Evolutionary conservation across 805 yeast genomes (phyloP).

Genomic region (Ogataea naganishii): DNA sequence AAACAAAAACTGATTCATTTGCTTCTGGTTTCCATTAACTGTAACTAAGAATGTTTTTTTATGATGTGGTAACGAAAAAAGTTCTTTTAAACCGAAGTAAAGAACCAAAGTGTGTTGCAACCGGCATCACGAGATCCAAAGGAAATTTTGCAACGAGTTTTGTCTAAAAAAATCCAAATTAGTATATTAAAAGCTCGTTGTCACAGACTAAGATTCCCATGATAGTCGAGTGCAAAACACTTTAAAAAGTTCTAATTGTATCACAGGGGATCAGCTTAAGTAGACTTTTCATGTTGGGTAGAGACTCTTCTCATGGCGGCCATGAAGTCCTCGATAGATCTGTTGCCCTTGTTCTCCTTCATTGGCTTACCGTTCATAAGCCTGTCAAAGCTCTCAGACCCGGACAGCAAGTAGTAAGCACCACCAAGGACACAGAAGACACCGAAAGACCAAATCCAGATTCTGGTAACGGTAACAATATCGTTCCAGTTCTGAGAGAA

Average conservation of each 20-base stretch:
- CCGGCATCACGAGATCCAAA: slow-evolving; percentile 1
- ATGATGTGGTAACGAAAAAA: too few relatives aligned
- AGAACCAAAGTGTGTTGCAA: not conserved
- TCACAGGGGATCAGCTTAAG: slow-evolving; percentile 28
- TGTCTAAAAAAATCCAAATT: not conserved
- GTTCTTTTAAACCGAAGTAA: too few relatives aligned
- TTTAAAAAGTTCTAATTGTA: not conserved
- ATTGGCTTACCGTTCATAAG: slow-evolving; percentile 73
- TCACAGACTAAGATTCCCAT: not conserved
- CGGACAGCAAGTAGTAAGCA: slow-evolving; percentile 89
- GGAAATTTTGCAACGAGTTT: not conserved
- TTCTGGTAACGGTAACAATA: slow-evolving; percentile 88
- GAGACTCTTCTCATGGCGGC: slow-evolving; percentile 85
- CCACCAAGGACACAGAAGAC: slow-evolving; percentile 95
- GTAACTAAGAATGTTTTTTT: too few relatives aligned
- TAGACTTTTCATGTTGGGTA: slow-evolving; percentile 79
- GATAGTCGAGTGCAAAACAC: not conserved
- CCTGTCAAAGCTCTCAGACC: slow-evolving; percentile 71
- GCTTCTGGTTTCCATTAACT: too few relatives aligned
- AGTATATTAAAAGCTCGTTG: not conserved
- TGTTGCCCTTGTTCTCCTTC: slow-evolving; percentile 47
- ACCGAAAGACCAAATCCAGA: slow-evolving; percentile 95
- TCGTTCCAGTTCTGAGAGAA: slow-evolving; percentile 98
- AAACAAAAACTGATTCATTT: too few relatives aligned
- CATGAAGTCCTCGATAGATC: slow-evolving; percentile 78